Evolutionary conservation across 192 early-diverging fungal species (phyloP), one percentile per base, ranked within the genome.

Genomic region (Backusella psychrophila): DNA sequence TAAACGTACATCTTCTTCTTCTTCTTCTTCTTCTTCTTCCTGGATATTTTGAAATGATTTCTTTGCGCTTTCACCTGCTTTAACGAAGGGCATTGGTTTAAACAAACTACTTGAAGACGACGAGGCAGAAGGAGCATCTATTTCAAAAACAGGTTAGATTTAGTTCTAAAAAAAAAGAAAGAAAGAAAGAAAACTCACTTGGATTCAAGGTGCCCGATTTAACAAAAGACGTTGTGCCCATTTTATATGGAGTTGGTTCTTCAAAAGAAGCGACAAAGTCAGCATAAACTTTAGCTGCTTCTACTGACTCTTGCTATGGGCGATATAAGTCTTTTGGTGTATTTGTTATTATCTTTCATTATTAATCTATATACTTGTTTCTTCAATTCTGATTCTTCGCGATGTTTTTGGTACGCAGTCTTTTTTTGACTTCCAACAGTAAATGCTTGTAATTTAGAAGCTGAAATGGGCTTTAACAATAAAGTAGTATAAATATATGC

Each of bases 231-330:
- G 66, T 83, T 49, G 81, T 84, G 11, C 81, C 74, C 39, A 84
- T 72, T 74, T 80, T 80, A 68, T 72, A 38, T 56, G 71, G 29
- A 74, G 41, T 26, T 87, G 88, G n/a, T 86, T 86, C 67, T 91
- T 79, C 93, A 77, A 96, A 94, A 1, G 93, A 94, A 6, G 92
- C 92, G 12, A 92, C 91, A 82, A 96, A 96, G 38, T 94, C 92
- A 52, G 86, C 88, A 78, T 92, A 93, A 2, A 92, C 92, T 71
- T 89, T 88, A 31, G 91, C 92, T 17, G 94, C 89, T 82, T 94
- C 93, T 71, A 93, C 92, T 26, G 89, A 86, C 74, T 94, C 94
- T 90, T 90, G 82, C 90, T 91, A 49, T 41, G n/a, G 56, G 23
- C 56, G 56, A 63, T 63, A 63, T 63, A 63, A 63, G 56, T 63